Conservation (phyloP, 192 early-diverging fungal genomes). For the Haplosporangium gracile region DNA sequence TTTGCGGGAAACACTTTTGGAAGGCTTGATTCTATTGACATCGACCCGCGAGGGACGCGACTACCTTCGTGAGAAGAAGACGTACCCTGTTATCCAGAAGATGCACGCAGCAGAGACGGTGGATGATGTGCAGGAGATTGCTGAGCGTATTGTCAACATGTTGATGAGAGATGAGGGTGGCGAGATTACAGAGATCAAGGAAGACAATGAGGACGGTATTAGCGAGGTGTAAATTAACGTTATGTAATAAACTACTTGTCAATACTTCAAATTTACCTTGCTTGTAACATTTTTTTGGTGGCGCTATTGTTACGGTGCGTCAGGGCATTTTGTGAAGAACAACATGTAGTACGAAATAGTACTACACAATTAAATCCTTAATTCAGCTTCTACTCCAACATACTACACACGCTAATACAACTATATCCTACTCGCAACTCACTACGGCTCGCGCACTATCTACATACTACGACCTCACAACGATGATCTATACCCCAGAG, state of each 20-base stretch:
- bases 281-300: neutral
- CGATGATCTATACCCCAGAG: no score
- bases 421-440: no score
- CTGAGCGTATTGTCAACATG: constrained; percentile 87
- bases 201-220: constrained; percentile 45
- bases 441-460: no score
- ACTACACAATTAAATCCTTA: no score
- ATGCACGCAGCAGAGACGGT: constrained; percentile 83
- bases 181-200: constrained; percentile 57
- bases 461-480: no score
- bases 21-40: constrained; percentile 85
- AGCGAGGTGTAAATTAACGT: constrained; percentile 22
- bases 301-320: no score
- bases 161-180: constrained; percentile 82
- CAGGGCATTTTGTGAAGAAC: no score
- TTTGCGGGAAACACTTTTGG: constrained; percentile 81
- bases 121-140: constrained; percentile 76
- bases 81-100: constrained; percentile 89
- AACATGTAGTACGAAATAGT: no score
- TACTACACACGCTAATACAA: no score
- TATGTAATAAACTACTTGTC: neutral
- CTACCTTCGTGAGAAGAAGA: constrained; percentile 82
- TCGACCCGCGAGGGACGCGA: constrained; percentile 82
- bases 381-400: no score
- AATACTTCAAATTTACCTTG: no score